Percentiles rank a stretch among this genome's conserved stretches.
Conservation (phyloP, 1,284 basidiomycete species). For the Anthracocystis setariae region DNA sequence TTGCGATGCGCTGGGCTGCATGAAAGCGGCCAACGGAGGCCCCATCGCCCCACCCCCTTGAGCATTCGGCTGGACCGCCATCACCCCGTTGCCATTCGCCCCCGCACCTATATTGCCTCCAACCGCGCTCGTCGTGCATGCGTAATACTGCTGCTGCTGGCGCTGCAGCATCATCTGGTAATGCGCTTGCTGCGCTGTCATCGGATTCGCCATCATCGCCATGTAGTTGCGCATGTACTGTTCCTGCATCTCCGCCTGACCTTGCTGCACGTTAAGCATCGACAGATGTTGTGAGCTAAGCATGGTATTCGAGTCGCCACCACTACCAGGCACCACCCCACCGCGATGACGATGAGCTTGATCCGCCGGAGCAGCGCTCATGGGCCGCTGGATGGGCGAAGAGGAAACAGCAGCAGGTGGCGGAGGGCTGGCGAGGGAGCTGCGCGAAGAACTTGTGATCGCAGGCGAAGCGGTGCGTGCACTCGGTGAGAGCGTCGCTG, state of each 20-base stretch:
- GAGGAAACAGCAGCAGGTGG: constrained; percentile 5
- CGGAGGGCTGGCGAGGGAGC: constrained; percentile 28
- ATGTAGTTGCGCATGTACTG: constrained; percentile 53
- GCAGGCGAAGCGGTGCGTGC: constrained; percentile 27
- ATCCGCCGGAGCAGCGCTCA: constrained; percentile 9
- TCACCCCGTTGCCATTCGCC: constrained; percentile 31
- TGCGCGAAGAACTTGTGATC: constrained; percentile 27
- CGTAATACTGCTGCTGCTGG: constrained; percentile 48
- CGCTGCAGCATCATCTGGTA: constrained; percentile 45
- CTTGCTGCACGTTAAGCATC: constrained; percentile 34
- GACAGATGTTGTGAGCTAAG: constrained; percentile 36
- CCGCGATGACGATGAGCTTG: not conserved
- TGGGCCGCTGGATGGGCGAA: constrained; percentile 19
- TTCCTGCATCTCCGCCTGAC: constrained; percentile 43
- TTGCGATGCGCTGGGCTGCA: constrained; percentile 23
- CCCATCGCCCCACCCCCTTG: constrained; percentile 1
- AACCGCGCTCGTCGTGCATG: constrained; percentile 30
- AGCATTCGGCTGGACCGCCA: not conserved
- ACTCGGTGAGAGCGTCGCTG: constrained; percentile 10
- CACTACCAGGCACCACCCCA: too few relatives aligned
- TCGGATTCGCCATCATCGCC: constrained; percentile 49
- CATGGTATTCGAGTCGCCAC: constrained; percentile 4
- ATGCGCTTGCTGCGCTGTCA: constrained; percentile 46
- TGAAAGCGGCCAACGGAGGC: constrained; percentile 38
- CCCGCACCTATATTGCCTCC: constrained; percentile 20